Base-by-base conservation (phyloP, 2,329 filamentous ascomycete species). In the Microdochium trichocladiopsis region DNA sequence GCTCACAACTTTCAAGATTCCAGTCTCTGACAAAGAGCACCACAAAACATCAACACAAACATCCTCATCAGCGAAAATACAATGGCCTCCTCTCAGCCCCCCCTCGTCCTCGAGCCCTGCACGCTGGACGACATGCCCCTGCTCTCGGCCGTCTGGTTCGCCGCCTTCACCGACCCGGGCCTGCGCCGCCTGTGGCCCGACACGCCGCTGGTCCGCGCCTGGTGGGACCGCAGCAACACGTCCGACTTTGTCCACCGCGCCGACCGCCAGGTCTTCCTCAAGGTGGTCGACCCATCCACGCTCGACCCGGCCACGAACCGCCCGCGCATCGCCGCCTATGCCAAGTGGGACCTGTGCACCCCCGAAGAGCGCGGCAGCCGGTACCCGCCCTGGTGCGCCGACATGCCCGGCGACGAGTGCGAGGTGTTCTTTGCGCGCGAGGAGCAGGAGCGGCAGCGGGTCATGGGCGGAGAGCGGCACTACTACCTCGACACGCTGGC, bases 321-420 rank as follows among this genome's bases (percentile, higher is more conserved):
- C 11, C 25, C 47, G 14, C 53, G 55, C 18, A 48, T 55, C 14
- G 51, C 51, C 10, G 55, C 53, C 3, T 56, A 37, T 28, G 53
- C 55, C 3, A 55, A 56, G 33, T 56, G 55, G 50, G 53, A 56
- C 25, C 31, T 54, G 16, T 47, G 49, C 6, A 50, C 50, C 53
- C 51, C 51, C 1, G 49, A 31, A 21, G 45, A 50, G 14, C 37
- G 52, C 16, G 55, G 53, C 1, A 45, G 37, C 2, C 51, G 53
- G 11, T 56, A 55, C 12, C 53, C 55, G 5, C 23, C 50, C 1
- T 55, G 55, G 49, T 21, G 28, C 14, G 49, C n/a, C n/a, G 55
- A 56, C 3, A 55, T 55, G 53, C 45, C 53, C 2, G 48, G 25
- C 1, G 28, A 51, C 0, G 25, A 51, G 2, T 54, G 50, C 18